Conservation (phyloP, 371 early-diverging fungal species). For the Apophysomyces ossiformis region DNA sequence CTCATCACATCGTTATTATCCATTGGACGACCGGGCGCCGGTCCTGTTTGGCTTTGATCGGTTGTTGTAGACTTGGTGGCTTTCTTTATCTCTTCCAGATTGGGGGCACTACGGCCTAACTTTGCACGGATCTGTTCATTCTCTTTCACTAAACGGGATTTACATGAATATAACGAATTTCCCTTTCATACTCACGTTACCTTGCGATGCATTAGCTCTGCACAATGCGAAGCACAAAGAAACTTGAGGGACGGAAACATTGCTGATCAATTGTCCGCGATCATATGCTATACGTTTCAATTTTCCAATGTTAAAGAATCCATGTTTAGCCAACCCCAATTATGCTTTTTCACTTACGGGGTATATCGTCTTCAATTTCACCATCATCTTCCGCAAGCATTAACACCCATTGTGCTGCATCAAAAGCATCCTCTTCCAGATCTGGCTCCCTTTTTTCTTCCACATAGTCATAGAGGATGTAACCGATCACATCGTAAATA, state of each 20-base stretch:
- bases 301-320: neutral
- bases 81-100: conserved; percentile 26
- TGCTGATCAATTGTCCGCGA: conserved; percentile 80
- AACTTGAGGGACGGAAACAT: conserved; percentile 90
- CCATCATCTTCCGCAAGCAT: conserved; percentile 96
- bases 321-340: neutral
- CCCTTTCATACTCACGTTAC: conserved; percentile 39
- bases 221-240: conserved; percentile 93
- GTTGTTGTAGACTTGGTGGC: conserved; percentile 4
- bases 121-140: conserved; percentile 49
- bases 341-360: conserved; percentile 60
- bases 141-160: conserved; percentile 34
- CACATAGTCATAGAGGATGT: conserved; percentile 32
- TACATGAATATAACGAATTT: conserved; percentile 18
- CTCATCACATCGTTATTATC: neutral
- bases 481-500: conserved; percentile 74
- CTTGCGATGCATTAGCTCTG: conserved; percentile 76
- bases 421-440: conserved; percentile 64
- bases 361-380: conserved; percentile 94
- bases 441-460: conserved; percentile 58
- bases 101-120: conserved; percentile 42
- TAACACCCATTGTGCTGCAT: conserved; percentile 83
- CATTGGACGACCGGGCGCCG: neutral
- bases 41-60: neutral
- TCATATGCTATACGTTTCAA: conserved; percentile 70